Base-by-base conservation (phyloP, 257 asterid genomes). In the Fraxinus excelsior region DNA sequence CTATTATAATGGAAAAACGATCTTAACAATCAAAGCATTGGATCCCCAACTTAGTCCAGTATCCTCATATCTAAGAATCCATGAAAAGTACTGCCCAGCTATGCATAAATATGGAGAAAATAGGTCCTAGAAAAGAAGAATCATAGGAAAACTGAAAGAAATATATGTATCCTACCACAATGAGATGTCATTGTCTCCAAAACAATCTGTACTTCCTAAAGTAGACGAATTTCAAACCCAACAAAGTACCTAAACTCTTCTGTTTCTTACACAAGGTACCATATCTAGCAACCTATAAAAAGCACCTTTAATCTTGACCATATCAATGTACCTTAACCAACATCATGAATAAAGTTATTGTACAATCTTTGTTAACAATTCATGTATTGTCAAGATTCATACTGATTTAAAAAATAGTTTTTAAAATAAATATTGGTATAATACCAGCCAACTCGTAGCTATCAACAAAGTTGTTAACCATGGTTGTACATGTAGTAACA, bases 281-380 rank as follows among this genome's bases (percentile, higher is more conserved):
- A 76, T 70, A 80, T 78, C 71, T 71, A 71, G 78, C 11, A 70
- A 40, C 67, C 78, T 67, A 70, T 26, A 25, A 6, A 80, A 75
- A 38, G 51, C 67, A 74, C 32, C 84, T 80, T 76, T 79, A 80
- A 77, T 77, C 80, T 80, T 73, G 32, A 56, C 34, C 82, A 76
- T 58, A 70, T 62, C 70, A 32, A 49, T 34, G 76, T 83, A 76
- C 82, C 25, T 77, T 21, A 26, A 35, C 58, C 72, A 64, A 51
- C 37, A 60, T 34, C 73, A 73, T 77, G 35, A 32, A 32, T 32
- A 3, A 32, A 32, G 35, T 32, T 32, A 32, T 32, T 32, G 35
- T 32, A 32, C 35, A 4, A 4, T 32, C 0, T 4, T 32, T 32
- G 35, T 32, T 32, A 6, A 32, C 5, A 32, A 32, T 4, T 32